Conservation (phyloP, 192 early-diverging fungal species). For the Kickxella alabastrina region DNA sequence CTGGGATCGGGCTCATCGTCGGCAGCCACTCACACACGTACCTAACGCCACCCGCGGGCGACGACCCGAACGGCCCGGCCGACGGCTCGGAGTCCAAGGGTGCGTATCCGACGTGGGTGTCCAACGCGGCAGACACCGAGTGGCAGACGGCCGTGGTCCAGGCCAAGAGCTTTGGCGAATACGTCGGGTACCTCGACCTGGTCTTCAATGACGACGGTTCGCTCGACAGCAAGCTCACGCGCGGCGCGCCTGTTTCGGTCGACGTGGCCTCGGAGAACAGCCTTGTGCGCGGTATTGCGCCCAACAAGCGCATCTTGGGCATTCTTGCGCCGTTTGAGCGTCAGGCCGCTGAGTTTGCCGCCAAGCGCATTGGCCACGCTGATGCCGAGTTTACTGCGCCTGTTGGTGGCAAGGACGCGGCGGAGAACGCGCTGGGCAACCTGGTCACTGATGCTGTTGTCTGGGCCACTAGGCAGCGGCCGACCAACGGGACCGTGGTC, state of each 20-base stretch:
- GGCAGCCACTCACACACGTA: conserved; percentile 78
- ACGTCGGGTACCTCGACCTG: conserved; percentile 63
- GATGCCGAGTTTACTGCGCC: conserved; percentile 38
- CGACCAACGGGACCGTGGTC: conserved; percentile 36
- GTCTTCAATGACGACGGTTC: conserved; percentile 60
- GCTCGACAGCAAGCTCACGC: conserved; percentile 48
- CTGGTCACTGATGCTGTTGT: conserved; percentile 66
- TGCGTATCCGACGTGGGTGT: conserved; percentile 65
- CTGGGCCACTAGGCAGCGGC: conserved; percentile 16
- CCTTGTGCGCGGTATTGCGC: conserved; percentile 46
- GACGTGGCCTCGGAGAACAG: conserved; percentile 52
- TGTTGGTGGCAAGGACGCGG: conserved; percentile 36
- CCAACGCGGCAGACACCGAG: conserved; percentile 49
- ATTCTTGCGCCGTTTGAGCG: conserved; percentile 20
- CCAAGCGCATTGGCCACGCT: conserved; percentile 47
- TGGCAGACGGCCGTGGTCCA: conserved; percentile 73
- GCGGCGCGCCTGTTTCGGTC: conserved; percentile 60
- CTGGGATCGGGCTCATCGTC: conserved; percentile 63
- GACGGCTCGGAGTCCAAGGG: conserved; percentile 27
- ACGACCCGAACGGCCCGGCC: neutral
- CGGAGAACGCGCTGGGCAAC: conserved; percentile 63
- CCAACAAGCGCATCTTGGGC: conserved; percentile 5
- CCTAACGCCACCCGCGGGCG: conserved; percentile 43
- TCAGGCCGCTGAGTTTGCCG: conserved; percentile 18
- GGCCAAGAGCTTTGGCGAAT: conserved; percentile 65